Percentiles rank a stretch among this genome's conserved stretches.
Conservation (phyloP, 306 rosid genomes). For the Fragaria nilgerrensis region DNA sequence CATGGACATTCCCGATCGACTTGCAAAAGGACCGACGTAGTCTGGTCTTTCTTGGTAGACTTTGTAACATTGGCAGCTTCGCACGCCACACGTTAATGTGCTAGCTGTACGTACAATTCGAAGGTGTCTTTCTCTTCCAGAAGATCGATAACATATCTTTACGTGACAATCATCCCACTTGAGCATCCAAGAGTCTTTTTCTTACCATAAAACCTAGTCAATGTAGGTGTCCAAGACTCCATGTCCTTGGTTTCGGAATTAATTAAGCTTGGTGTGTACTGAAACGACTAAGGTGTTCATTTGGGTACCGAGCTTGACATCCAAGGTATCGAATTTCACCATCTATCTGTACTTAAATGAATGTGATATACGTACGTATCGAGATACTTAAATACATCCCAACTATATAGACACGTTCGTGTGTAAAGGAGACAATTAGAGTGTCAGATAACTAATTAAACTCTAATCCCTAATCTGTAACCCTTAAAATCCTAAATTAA, state of each 20-base stretch:
- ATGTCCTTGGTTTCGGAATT: background rate
- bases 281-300: background rate
- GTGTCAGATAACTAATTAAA: too few relatives aligned
- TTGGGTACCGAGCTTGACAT: too few relatives aligned
- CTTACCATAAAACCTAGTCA: background rate
- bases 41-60: background rate
- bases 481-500: background rate
- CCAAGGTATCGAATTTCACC: too few relatives aligned
- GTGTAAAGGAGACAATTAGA: too few relatives aligned
- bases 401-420: too few relatives aligned
- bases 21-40: background rate
- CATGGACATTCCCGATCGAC: background rate
- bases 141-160: background rate
- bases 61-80: background rate
- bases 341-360: too few relatives aligned
- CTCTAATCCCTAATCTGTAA: too few relatives aligned
- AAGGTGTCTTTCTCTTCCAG: conserved; percentile 2
- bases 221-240: background rate
- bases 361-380: too few relatives aligned
- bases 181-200: background rate
- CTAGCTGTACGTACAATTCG: background rate
- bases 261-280: background rate
- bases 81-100: background rate
- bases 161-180: background rate
- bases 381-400: too few relatives aligned